Percentiles rank a stretch among this genome's conserved stretches.
Evolutionary conservation across 805 yeast genomes (phyloP).

Genomic region (Ascoidea tarda): DNA sequence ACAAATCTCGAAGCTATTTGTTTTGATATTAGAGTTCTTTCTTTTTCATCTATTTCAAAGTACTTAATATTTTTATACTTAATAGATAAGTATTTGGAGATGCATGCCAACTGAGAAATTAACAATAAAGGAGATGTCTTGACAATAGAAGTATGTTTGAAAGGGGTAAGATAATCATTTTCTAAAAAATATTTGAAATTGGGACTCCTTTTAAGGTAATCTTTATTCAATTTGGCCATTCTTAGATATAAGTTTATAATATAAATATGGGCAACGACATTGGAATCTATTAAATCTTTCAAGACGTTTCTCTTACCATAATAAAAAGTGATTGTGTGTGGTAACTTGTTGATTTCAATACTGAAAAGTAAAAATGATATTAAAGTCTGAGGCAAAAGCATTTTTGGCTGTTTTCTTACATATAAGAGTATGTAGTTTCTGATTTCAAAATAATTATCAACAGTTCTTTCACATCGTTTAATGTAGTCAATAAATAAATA

Average conservation of each 20-base stretch:
- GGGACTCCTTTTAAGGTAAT: background rate
- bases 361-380: too few relatives aligned
- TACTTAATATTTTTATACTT: too few relatives aligned
- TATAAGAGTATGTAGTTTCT: background rate
- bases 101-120: background rate
- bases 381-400: too few relatives aligned
- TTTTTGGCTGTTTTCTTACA: background rate
- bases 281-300: background rate
- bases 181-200: too few relatives aligned
- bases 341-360: too few relatives aligned
- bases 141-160: background rate
- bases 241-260: too few relatives aligned
- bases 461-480: background rate
- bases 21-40: background rate
- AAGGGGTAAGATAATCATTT: background rate
- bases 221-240: background rate
- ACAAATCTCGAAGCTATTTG: background rate
- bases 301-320: too few relatives aligned
- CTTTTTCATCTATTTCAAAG: too few relatives aligned
- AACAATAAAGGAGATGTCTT: background rate
- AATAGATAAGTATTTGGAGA: background rate
- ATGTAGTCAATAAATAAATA: background rate
- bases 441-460: background rate
- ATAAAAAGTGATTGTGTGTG: background rate
- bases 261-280: background rate